Evolutionary conservation across 371 early-diverging fungal species (phyloP).

Genomic region (Nematocida sp.): DNA sequence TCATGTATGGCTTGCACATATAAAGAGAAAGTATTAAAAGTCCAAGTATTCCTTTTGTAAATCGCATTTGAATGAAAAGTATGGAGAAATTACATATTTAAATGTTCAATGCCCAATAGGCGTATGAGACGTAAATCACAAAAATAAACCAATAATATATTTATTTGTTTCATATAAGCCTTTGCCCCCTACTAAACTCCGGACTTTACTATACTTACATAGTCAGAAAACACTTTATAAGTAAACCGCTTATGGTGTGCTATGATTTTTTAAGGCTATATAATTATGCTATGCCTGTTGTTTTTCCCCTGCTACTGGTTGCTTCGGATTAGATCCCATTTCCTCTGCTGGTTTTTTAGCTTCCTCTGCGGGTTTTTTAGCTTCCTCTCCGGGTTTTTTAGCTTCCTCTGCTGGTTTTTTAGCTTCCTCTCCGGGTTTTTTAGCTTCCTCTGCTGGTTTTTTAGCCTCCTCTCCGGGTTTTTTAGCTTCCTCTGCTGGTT

Average conservation of each 20-base stretch:
- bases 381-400: not conserved
- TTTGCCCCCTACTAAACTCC: too few relatives aligned
- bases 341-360: not conserved
- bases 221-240: too few relatives aligned
- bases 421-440: not conserved
- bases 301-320: too few relatives aligned
- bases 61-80: not conserved
- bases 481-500: not conserved
- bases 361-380: not conserved
- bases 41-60: not conserved
- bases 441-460: not conserved
- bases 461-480: not conserved
- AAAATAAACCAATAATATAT: not conserved
- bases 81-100: not conserved
- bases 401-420: not conserved
- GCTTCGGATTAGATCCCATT: not conserved
- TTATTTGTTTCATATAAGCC: not conserved
- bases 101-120: not conserved
- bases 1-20: not conserved
- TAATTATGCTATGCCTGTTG: too few relatives aligned
- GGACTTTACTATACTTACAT: too few relatives aligned
- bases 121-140: not conserved
- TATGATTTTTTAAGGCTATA: too few relatives aligned
- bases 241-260: too few relatives aligned
- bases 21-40: not conserved